These are phyloP conservation scores for Hysterium pulicare DNA, from an alignment of 2,329 filamentous ascomycete species.

Conservation along the genomic window DNA sequence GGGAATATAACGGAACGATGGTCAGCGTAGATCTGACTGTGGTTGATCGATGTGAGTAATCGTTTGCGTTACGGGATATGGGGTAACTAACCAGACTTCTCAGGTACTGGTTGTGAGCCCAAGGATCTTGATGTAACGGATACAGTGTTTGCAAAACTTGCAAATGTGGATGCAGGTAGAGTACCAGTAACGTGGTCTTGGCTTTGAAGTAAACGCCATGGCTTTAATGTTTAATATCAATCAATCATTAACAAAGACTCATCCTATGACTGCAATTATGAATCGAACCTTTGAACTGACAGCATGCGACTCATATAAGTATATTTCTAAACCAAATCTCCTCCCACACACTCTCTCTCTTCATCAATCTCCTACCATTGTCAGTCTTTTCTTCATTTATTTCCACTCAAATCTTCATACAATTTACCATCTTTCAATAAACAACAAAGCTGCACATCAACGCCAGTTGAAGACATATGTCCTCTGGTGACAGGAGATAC, in stretches of 20 bases:
- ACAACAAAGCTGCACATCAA: too few species aligned
- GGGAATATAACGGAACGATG: constrained; percentile 46
- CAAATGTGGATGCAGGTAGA: constrained; percentile 45
- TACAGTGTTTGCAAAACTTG: constrained; percentile 47
- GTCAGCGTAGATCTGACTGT: constrained; percentile 60
- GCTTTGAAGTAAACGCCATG: constrained; percentile 28
- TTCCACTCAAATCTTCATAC: not conserved
- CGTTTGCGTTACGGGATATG: not conserved
- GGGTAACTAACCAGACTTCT: constrained; percentile 11
- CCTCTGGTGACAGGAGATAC: too few species aligned
- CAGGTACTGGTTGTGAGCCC: constrained; percentile 46
- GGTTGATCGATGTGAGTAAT: constrained; percentile 60
- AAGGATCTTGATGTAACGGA: constrained; percentile 51
- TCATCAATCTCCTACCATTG: not conserved
- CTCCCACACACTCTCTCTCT: not conserved
- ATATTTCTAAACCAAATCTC: not conserved
- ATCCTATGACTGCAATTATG: not conserved
- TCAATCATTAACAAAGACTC: not conserved
- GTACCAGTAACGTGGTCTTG: constrained; percentile 52
- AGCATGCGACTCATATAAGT: not conserved
- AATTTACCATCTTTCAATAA: too few species aligned
- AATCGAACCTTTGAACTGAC: not conserved
- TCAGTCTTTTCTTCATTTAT: not conserved
- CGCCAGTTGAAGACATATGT: too few species aligned
- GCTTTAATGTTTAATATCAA: constrained; percentile 1